phyloP scores from a whole-genome alignment of 129 eudicot species.

The Daucus carota region DNA sequence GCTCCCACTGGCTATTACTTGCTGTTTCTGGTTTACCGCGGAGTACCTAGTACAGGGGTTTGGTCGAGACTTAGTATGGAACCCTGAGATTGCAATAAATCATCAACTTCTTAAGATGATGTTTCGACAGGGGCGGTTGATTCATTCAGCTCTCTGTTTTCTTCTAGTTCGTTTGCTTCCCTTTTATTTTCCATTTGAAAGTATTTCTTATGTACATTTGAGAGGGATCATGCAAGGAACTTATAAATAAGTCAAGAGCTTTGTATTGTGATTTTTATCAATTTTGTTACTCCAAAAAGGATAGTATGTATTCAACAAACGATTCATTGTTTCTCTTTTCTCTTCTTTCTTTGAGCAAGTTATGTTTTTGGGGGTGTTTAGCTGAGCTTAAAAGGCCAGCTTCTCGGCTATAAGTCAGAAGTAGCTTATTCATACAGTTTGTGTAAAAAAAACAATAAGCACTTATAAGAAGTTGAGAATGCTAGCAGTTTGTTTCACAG shows the following conservation, averaged over 20 bases:
- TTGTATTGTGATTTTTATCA: background rate
- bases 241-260: background rate
- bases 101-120: background rate
- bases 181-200: background rate
- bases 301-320: too few species aligned
- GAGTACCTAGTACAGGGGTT: slow-evolving; percentile 16
- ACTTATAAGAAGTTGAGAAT: too few species aligned
- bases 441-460: too few species aligned
- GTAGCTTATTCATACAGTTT: too few species aligned
- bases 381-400: too few species aligned
- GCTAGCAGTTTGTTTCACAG: too few species aligned
- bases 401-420: too few species aligned
- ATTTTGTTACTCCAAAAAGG: too few species aligned
- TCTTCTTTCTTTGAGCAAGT: too few species aligned
- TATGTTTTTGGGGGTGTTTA: too few species aligned
- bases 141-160: background rate
- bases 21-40: slow-evolving; percentile 12
- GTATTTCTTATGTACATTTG: background rate
- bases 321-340: too few species aligned
- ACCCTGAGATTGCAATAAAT: background rate
- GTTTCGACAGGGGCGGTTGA: background rate
- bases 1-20: slow-evolving; percentile 24
- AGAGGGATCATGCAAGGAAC: background rate
- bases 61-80: slow-evolving; percentile 11
- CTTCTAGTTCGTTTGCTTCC: background rate